Evolutionary conservation across 768 basidiomycete species (phyloP).

Genomic region (Pleurotus platypus): DNA sequence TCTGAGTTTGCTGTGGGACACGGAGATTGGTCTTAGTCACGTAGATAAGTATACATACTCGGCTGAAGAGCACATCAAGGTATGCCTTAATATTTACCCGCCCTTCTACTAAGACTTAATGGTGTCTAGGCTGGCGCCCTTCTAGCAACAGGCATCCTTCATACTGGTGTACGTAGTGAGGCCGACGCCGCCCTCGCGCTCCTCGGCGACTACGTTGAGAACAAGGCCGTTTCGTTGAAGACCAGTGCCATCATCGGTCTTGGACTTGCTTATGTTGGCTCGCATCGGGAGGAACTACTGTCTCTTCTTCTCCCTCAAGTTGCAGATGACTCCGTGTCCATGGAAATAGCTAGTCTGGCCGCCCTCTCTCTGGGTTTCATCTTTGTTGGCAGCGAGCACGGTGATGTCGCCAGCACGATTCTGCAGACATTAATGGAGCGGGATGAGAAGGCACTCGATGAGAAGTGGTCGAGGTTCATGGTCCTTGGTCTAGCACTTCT

Average conservation of each 20-base stretch:
- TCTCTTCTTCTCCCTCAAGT: constrained; percentile 76
- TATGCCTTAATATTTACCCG: constrained; percentile 12
- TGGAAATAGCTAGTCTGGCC: constrained; percentile 86
- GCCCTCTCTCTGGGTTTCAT: constrained; percentile 91
- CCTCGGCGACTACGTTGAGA: constrained; percentile 85
- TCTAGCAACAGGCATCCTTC: constrained; percentile 90
- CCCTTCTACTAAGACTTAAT: neutral
- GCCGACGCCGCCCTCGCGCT: constrained; percentile 91
- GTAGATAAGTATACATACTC: constrained; percentile 99
- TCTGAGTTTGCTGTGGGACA: constrained; percentile 92
- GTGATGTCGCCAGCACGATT: constrained; percentile 86
- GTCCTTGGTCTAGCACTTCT: constrained; percentile 85
- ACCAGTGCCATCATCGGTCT: constrained; percentile 90
- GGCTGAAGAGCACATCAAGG: constrained; percentile 94
- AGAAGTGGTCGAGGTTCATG: constrained; percentile 95
- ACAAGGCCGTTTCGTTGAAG: constrained; percentile 79
- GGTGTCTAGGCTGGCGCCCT: constrained; percentile 76
- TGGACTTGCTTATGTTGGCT: constrained; percentile 92
- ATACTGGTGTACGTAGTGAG: constrained; percentile 86
- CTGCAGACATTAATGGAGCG: constrained; percentile 90
- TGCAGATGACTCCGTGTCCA: constrained; percentile 75
- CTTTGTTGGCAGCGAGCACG: constrained; percentile 92
- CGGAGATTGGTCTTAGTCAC: constrained; percentile 88
- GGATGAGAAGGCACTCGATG: constrained; percentile 70
- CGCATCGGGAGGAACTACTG: constrained; percentile 83